These are phyloP conservation scores for Taiwanofungus camphoratus DNA, from an alignment of 1,284 basidiomycete species.

Conservation along the genomic window DNA sequence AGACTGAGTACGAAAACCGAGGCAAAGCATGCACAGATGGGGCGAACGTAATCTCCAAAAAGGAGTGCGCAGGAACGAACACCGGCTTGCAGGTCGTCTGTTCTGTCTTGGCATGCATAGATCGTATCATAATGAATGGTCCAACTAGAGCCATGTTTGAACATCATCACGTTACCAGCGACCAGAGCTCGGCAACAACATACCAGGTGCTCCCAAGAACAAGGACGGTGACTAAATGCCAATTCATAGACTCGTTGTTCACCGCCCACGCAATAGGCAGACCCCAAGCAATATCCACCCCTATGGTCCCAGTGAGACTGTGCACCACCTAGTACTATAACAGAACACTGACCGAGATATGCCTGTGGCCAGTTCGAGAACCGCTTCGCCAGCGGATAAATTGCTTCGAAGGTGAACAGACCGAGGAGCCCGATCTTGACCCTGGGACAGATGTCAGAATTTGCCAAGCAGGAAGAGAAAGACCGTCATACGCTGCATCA, in stretches of 20 bases:
- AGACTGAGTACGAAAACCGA: slow-evolving; percentile 34
- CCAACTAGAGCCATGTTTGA: slow-evolving; percentile 28
- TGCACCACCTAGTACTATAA: not conserved
- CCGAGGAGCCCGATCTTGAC: slow-evolving; percentile 4
- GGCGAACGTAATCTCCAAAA: slow-evolving; percentile 38
- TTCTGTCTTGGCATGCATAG: slow-evolving; percentile 53
- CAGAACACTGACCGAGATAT: slow-evolving; percentile 36
- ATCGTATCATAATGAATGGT: slow-evolving; percentile 53
- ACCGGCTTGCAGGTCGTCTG: slow-evolving; percentile 47
- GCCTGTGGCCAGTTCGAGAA: slow-evolving; percentile 57
- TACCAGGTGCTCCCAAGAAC: slow-evolving; percentile 2
- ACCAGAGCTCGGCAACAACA: not conserved
- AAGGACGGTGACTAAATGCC: slow-evolving; percentile 11
- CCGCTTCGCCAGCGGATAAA: slow-evolving; percentile 21
- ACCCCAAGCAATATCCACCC: slow-evolving; percentile 11
- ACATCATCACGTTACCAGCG: not conserved
- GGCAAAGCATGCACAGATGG: slow-evolving; percentile 40
- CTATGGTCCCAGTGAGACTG: not conserved
- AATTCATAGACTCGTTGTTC: slow-evolving; percentile 1
- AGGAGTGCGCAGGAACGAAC: slow-evolving; percentile 55
- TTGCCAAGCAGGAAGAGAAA: not conserved
- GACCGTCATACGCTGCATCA: slow-evolving; percentile 12
- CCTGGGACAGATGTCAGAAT: slow-evolving; percentile 2
- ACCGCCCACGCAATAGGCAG: slow-evolving; percentile 7
- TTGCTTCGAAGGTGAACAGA: slow-evolving; percentile 10